These are phyloP conservation scores for Colletotrichum costaricense DNA, from an alignment of 2,329 filamentous ascomycete genomes.

Conservation along the genomic window DNA sequence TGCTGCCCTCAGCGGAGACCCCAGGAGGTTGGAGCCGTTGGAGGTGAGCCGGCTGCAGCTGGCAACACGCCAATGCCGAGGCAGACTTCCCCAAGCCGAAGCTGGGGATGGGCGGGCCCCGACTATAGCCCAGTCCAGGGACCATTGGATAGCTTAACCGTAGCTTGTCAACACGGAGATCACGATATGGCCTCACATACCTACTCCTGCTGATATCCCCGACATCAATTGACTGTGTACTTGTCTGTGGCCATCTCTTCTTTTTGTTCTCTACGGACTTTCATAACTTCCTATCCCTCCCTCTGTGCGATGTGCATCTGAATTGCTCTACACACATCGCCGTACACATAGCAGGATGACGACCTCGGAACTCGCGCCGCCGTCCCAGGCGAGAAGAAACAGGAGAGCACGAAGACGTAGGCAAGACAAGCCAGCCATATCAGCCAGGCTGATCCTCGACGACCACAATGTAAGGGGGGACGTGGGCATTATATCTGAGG, in stretches of 20 bases:
- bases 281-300: background rate
- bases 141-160: slow-evolving; percentile 7
- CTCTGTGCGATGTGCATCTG: slow-evolving; percentile 21
- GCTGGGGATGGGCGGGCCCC: slow-evolving; percentile 23
- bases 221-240: slow-evolving; percentile 7
- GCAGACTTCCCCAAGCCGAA: slow-evolving; percentile 31
- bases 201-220: background rate
- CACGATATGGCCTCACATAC: slow-evolving; percentile 10
- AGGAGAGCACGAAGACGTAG: slow-evolving; percentile 65
- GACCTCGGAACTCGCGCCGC: slow-evolving; percentile 42
- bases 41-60: slow-evolving; percentile 26
- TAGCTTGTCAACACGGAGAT: slow-evolving; percentile 21
- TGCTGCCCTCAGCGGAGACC: slow-evolving; percentile 10
- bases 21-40: slow-evolving; percentile 11
- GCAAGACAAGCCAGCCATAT: slow-evolving; percentile 79
- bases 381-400: slow-evolving; percentile 41
- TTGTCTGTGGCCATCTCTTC: background rate
- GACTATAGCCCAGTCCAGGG: slow-evolving; percentile 14
- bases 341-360: slow-evolving; percentile 17
- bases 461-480: slow-evolving; percentile 83
- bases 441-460: slow-evolving; percentile 85
- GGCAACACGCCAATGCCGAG: slow-evolving; percentile 33
- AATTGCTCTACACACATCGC: slow-evolving; percentile 9
- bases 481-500: slow-evolving; percentile 86
- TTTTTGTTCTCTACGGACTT: background rate